Evolutionary conservation across 2,329 filamentous ascomycete species (phyloP), one percentile per base, ranked within the genome.

Genomic region (Xylaria sp.): DNA sequence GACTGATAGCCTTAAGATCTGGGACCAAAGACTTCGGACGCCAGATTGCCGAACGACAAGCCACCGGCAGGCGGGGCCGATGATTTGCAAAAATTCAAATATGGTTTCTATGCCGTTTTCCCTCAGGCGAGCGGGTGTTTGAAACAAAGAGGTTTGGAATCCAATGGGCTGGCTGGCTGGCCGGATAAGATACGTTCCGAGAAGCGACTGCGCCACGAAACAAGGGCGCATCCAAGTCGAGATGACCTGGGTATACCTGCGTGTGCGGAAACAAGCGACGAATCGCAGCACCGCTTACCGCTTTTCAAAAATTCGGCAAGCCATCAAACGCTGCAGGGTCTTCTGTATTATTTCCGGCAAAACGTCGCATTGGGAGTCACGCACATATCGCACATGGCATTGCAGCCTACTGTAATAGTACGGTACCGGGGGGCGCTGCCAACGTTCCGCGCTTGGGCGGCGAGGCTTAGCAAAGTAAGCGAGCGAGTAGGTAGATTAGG

Each of bases 141-240:
- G 58, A 69, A 68, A 57, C 56, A 56, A 51, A 55, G 36, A 39
- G 12, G 20, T 23, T 20, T 55, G n/a, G 3, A 7, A 28, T 33
- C 52, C 25, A 36, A 28, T 20, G 15, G 15, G 15, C 18, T 46
- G 41, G 41, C 41, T 46, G 41, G 18, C 41, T 60, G 54, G 60
- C 56, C 67, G 67, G 67, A 70, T 67, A 36, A 31, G 60, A 3
- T 52, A 49, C 18, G 64, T 51, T 69, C 67, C 67, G 67, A 61
- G 31, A 10, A 15, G 41, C 23, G 39, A 58, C 67, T 70, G 64
- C 67, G 67, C 67, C 67, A 55, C 66, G 20, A 25, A 36, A 31
- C 41, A 64, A 64, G 25, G 60, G 23, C 31, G 25, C 25, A 2
- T 28, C 25, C 25, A 28, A 2, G 25, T 28, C 25, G 25, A 2